These are phyloP conservation scores for Pythium phragmitis DNA, from an alignment of 352 stramenopile genomes.

Conservation along the genomic window DNA sequence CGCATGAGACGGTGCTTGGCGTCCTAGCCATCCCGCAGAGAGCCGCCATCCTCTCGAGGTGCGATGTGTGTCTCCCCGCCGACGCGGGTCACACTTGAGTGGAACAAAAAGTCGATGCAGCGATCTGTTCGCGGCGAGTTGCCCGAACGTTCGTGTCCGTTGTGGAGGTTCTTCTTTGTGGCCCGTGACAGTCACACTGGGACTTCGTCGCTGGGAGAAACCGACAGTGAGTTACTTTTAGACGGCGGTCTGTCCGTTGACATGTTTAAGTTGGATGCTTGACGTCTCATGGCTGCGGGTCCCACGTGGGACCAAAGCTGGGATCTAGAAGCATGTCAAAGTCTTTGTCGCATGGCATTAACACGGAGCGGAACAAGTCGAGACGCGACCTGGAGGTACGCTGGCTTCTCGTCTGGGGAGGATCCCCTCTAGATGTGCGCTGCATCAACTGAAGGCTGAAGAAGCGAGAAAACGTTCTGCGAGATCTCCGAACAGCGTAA, in stretches of 20 bases:
- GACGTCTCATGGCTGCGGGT: not conserved
- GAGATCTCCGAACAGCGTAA: not conserved
- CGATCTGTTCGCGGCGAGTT: constrained; percentile 2
- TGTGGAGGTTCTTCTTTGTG: not conserved
- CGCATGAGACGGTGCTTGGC: not conserved
- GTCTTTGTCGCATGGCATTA: not conserved
- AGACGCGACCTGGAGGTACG: too few species aligned
- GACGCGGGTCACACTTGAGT: not conserved
- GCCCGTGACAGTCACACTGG: not conserved
- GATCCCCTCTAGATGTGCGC: not conserved
- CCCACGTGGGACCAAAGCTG: not conserved
- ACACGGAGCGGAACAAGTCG: not conserved
- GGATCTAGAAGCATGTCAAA: not conserved
- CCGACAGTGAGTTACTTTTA: not conserved
- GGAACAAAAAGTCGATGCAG: not conserved
- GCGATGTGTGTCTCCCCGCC: not conserved
- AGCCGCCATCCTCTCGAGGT: not conserved
- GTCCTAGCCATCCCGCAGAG: not conserved
- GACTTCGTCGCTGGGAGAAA: not conserved
- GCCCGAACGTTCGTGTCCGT: constrained; percentile 13
- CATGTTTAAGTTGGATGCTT: not conserved
- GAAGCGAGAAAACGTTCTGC: not conserved
- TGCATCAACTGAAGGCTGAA: not conserved
- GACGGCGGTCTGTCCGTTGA: not conserved
- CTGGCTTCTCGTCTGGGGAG: too few species aligned